These are phyloP conservation scores for Ascochyta viciae-villosae DNA, from an alignment of 2,329 filamentous ascomycete species.

Conservation along the genomic window DNA sequence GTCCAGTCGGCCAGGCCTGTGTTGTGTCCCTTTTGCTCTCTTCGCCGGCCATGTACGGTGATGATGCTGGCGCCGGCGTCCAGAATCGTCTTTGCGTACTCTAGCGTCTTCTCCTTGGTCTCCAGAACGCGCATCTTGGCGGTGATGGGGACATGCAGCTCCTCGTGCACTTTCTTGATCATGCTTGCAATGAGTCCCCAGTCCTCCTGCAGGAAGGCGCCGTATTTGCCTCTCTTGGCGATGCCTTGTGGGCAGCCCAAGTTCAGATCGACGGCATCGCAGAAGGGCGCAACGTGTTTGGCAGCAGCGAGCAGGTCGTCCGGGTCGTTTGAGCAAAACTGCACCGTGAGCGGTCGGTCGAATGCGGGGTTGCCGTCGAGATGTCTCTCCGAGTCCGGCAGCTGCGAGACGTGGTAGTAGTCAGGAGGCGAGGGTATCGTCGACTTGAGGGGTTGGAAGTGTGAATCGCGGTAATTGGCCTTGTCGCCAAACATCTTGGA, in stretches of 20 bases:
- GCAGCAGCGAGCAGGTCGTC: slow-evolving; percentile 82
- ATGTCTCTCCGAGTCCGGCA: slow-evolving; percentile 36
- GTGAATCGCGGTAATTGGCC: slow-evolving; percentile 75
- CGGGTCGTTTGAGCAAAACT: slow-evolving; percentile 92
- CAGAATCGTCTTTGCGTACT: slow-evolving; percentile 87
- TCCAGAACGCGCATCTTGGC: slow-evolving; percentile 94
- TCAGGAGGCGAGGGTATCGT: slow-evolving; percentile 45
- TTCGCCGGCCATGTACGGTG: slow-evolving; percentile 85
- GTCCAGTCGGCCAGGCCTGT: slow-evolving; percentile 93
- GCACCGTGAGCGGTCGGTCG: slow-evolving; percentile 91
- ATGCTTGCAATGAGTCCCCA: slow-evolving; percentile 82
- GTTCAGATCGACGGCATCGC: slow-evolving; percentile 95
- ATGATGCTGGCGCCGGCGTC: slow-evolving; percentile 89
- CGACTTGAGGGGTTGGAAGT: slow-evolving; percentile 74
- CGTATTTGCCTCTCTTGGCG: slow-evolving; percentile 87
- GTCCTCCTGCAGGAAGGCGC: slow-evolving; percentile 93
- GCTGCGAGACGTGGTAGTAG: slow-evolving; percentile 43
- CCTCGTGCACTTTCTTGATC: slow-evolving; percentile 80
- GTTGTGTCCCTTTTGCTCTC: slow-evolving; percentile 95
- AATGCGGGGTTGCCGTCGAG: slow-evolving; percentile 86
- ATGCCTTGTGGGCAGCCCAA: slow-evolving; percentile 97
- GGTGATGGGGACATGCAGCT: slow-evolving; percentile 84
- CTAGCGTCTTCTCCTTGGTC: slow-evolving; percentile 82
- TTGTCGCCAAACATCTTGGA: slow-evolving; percentile 84
- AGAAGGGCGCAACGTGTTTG: slow-evolving; percentile 79